Base-by-base conservation (phyloP, 495 filamentous ascomycete species). In the Zalerion maritima region DNA sequence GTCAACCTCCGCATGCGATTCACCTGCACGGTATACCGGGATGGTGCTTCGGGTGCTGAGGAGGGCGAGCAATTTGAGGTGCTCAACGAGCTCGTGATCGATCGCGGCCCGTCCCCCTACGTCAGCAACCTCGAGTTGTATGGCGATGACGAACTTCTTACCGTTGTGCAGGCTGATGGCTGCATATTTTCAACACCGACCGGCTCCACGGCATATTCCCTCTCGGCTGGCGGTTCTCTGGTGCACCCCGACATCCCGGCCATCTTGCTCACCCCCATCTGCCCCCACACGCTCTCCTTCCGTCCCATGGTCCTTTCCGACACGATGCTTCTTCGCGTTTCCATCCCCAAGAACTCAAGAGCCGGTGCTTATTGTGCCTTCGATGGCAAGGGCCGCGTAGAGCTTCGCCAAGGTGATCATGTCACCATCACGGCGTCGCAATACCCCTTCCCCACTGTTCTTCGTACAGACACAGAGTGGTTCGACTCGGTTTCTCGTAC, bases 291-390 rank as follows among this genome's bases (percentile, higher is more conserved):
- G 0, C 66, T 97, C 12, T 91, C 82, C 20, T 96, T 97, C 71
- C 73, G 89, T 6, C 89, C 89, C 18, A 93, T 97, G 81, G 78
- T 97, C n/a, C 73, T 97, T n/a, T 87, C 81, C 19, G 89, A 97
- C 52, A 87, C 76, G 20, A 75, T 93, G 54, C 71, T 86, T 14
- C 69, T 97, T 24, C 82, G 83, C 28, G 76, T 96, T 33, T 78
- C 78, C 14, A 75, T 97, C 14, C 89, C 89, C 0, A 66, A 68
- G 25, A 66, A 75, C 40, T 86, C 81, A 19, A 81, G 89, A 11
- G 85, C 82, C 4, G 92, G 81, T 0, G 86, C 86, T 0, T 96
- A 92, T 64, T 91, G 84, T 45, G 81, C 81, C 21, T 97, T 97
- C 42, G 89, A 97, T 50, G 89, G 89, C 50, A 94, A 94, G 49